Evolutionary conservation across 1,284 basidiomycete species (phyloP), one percentile per base, ranked within the genome.

Genomic region (Ustilago crameri): DNA sequence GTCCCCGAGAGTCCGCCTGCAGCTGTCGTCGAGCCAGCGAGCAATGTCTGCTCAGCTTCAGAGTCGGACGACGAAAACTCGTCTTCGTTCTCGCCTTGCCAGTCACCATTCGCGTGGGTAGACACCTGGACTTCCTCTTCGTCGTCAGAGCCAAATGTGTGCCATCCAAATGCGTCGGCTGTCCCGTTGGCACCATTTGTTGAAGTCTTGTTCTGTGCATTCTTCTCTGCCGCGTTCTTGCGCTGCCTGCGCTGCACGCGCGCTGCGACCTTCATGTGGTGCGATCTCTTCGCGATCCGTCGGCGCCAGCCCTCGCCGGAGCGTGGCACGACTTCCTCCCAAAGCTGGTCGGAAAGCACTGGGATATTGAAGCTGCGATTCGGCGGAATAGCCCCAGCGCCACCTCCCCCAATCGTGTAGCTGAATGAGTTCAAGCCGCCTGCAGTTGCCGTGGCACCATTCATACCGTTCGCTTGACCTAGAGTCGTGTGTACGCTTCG

Each of bases 251-350:
- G 62, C 43, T 40, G 43, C 9, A 22, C 15, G 1, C 55, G 53
- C 10, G 53, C 54, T 8, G 56, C 46, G 1, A 52, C 17, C 18
- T 30, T 41, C 54, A 72, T 50, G 26, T 43, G 46, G 8, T 40
- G 41, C 9, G 59, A 63, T 17, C 61, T 52, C n/a, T 60, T 48
- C 5, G 49, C 40, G 34, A 74, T 69, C 12, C 56, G 53, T 9
- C 35, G 26, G 1, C 47, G 35, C 71, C 71, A 74, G 7, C 50
- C n/a, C 12, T 62, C 61, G 17, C 65, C 66, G 18, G 63, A 67
- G 9, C 61, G 56, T 3, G 71, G 71, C 18, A 74, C 65, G 2
- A 74, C 58, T 34, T 74, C 71, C 27, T 74, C 65, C 71, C 71
- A 74, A 27, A 74, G 55, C 55, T 74, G 65, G 34, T 74, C 61